Conservation (phyloP, 1,284 basidiomycete species). For the Ganoderma boninense region DNA sequence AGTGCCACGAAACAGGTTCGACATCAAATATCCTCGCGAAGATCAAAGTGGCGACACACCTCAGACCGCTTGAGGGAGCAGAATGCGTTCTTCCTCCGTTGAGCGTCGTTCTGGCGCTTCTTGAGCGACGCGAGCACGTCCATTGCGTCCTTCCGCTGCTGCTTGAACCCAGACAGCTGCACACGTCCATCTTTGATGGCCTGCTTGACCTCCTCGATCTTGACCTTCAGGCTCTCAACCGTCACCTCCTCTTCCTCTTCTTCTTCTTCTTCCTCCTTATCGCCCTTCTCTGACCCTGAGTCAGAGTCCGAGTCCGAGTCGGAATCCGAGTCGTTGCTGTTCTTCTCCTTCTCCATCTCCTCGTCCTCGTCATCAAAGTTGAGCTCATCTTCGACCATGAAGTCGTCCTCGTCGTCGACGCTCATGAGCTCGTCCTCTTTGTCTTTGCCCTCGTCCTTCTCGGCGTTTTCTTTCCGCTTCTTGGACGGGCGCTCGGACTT, state of each 20-base stretch:
- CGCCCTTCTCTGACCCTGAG: conserved; percentile 26
- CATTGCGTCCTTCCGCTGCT: conserved; percentile 54
- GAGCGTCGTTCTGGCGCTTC: conserved; percentile 54
- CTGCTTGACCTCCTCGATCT: conserved; percentile 51
- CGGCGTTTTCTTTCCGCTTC: conserved; percentile 43
- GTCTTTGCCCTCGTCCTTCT: conserved; percentile 24
- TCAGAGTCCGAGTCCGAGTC: conserved; percentile 29
- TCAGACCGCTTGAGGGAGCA: conserved; percentile 67
- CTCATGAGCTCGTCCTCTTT: conserved; percentile 34
- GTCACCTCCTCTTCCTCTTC: conserved; percentile 51
- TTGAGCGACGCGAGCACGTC: conserved; percentile 55
- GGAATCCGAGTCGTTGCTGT: conserved; percentile 17
- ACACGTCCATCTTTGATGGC: conserved; percentile 51
- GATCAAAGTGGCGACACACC: conserved; percentile 41
- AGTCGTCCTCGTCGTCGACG: conserved; percentile 39
- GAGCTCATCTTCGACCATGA: conserved; percentile 39
- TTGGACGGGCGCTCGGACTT: conserved; percentile 53
- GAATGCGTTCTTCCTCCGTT: conserved; percentile 68
- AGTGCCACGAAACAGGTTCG: conserved; percentile 43
- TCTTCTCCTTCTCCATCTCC: conserved; percentile 33
- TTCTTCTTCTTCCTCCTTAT: conserved; percentile 39
- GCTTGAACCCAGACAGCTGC: conserved; percentile 48
- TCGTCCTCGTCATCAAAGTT: conserved; percentile 37
- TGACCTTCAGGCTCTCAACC: conserved; percentile 52
- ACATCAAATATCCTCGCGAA: background rate